These are phyloP conservation scores for Cryptococcus wingfieldii DNA, from an alignment of 1,284 basidiomycete species.

Conservation along the genomic window DNA sequence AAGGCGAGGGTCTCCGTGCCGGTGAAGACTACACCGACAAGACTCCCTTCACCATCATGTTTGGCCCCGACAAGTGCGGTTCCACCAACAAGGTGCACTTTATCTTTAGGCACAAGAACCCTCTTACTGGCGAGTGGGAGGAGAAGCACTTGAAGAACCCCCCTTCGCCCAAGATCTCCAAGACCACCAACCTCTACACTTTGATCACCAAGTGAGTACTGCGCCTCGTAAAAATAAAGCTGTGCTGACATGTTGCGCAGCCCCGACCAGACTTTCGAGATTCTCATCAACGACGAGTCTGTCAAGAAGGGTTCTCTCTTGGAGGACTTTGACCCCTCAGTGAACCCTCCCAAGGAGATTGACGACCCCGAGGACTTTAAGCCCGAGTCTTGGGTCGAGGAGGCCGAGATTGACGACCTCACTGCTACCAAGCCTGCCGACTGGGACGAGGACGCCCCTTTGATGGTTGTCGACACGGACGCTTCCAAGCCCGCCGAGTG, in stretches of 20 bases:
- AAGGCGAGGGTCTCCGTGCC: conserved; percentile 74
- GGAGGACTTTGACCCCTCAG: conserved; percentile 90
- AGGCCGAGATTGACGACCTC: conserved; percentile 77
- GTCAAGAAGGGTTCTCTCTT: conserved; percentile 77
- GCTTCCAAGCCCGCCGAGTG: conserved; percentile 91
- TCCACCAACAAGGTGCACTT: conserved; percentile 70
- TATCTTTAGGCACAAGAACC: conserved; percentile 95
- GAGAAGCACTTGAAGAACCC: conserved; percentile 91
- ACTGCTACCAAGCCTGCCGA: conserved; percentile 84
- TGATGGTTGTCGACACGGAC: conserved; percentile 80
- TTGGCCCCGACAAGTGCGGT: conserved; percentile 65
- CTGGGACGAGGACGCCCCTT: conserved; percentile 93
- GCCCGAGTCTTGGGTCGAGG: conserved; percentile 90
- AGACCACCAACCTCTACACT: conserved; percentile 86
- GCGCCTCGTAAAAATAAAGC: neutral
- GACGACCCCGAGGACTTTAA: conserved; percentile 86
- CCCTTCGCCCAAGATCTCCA: conserved; percentile 80
- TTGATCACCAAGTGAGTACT: conserved; percentile 74
- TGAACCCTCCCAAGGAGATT: conserved; percentile 90
- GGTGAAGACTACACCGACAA: conserved; percentile 93
- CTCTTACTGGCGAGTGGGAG: conserved; percentile 82
- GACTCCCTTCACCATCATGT: conserved; percentile 98
- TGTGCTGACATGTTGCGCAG: conserved; percentile 48
- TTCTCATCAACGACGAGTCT: conserved; percentile 84
- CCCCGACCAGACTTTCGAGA: conserved; percentile 92